Conservation (phyloP, 202 grass and related monocot genomes). For the Cymbopogon flexuosus region DNA sequence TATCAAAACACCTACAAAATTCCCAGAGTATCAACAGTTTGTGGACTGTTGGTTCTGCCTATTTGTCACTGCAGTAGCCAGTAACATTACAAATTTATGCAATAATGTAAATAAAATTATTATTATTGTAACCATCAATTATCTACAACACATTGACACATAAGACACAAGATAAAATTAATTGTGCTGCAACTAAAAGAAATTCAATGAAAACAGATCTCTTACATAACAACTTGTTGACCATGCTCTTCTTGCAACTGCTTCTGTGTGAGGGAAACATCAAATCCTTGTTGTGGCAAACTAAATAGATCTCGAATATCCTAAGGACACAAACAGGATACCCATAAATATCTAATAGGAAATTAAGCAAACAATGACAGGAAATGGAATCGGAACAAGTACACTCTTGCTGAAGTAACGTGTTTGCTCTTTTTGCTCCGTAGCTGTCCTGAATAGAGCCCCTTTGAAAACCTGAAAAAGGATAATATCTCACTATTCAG, state of each 20-base stretch:
- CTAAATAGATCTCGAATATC: constrained; percentile 89
- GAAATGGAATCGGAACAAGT: constrained; percentile 7
- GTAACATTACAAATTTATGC: constrained; percentile 15
- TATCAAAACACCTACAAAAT: background rate
- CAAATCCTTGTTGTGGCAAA: constrained; percentile 75
- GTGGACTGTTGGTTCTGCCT: background rate
- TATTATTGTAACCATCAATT: background rate
- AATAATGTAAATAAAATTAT: background rate
- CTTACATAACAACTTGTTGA: constrained; percentile 64
- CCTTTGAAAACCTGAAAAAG: constrained; percentile 79
- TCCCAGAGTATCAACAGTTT: background rate
- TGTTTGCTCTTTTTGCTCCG: constrained; percentile 96
- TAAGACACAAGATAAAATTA: background rate
- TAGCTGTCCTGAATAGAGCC: constrained; percentile 84
- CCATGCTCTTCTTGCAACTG: constrained; percentile 91
- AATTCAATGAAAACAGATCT: background rate
- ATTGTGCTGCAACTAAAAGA: constrained; percentile 1
- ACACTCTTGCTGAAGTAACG: constrained; percentile 95
- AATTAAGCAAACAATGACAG: constrained; percentile 19
- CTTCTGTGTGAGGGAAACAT: constrained; percentile 76
- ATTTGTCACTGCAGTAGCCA: background rate
- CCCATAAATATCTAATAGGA: background rate
- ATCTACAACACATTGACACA: background rate
- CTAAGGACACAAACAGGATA: constrained; percentile 45
- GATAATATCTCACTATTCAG: constrained; percentile 18